Evolutionary conservation across 495 filamentous ascomycete species (phyloP), one percentile per base, ranked within the genome.

Genomic region (Neurospora sp.): DNA sequence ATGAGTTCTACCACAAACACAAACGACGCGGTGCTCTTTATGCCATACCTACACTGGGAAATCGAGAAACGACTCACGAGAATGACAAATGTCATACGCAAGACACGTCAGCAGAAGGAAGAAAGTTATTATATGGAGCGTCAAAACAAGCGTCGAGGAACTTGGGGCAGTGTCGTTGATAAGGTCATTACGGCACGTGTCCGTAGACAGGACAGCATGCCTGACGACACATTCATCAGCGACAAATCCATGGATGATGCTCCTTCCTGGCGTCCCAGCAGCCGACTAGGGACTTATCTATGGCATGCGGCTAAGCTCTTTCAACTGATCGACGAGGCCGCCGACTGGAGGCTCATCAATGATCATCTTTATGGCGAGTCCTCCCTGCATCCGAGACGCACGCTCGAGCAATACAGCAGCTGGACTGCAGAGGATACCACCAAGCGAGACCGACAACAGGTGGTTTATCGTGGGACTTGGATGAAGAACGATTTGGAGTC

Each of bases 11-110:
- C 53, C 27, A 14, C 27, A 8, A 65, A 35, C 27, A 65, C 53
- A 16, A 65, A 65, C 27, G 53, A 65, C 27, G 53, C 17, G 27
- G 53, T 65, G 12, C 53, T 65, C 27, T 65, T 65, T 35, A 78
- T 78, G 76, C 75, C 76, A 4, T 78, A 74, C 37, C 69, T 78
- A n/a, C 76, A 78, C 22, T 78, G 76, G 76, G 76, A 76, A 31
- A 76, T 75, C 20, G 76, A 76, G 39, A 78, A 76, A 44, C 74
- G 76, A 4, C 74, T 78, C 5, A 68, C 72, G n/a, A 71, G 76
- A 9, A 78, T 78, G 76, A 78, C 75, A 31, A 77, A 75, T 22
- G 73, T 78, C 16, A 73, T 76, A 8, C 72, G 75, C 3, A 76
- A 75, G 20, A 76, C 76, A 10, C 37, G 73, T 3, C 73, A 73